These are phyloP conservation scores for maize (Zea mays) DNA, from an alignment of 176 grass and related monocot genomes.

Conservation along the genomic window Zm-B73-REFERENCE-NAM-5.0 NC_050099.1:39302501-39303000, in stretches of 20 bases:
- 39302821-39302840: slow-evolving; percentile 26
- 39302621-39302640: slow-evolving; percentile 14
- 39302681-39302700: slow-evolving; percentile 1
- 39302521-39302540: slow-evolving; percentile 49
- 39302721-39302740: slow-evolving; percentile 10
- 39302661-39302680: background rate
- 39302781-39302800: background rate
- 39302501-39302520: slow-evolving; percentile 53
- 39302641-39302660: background rate
- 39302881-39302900: slow-evolving; percentile 17
- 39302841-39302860: slow-evolving; percentile 5
- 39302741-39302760: slow-evolving; percentile 4
- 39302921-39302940: slow-evolving; percentile 21
- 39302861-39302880: background rate
- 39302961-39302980: slow-evolving; percentile 41
- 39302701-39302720: background rate
- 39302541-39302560: slow-evolving; percentile 30
- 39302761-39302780: background rate
- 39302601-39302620: slow-evolving; percentile 36
- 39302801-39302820: background rate
- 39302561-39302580: slow-evolving; percentile 32
- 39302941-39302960: slow-evolving; percentile 37
- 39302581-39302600: slow-evolving; percentile 31
- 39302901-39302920: slow-evolving; percentile 29
- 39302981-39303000: slow-evolving; percentile 37